Conservation (phyloP, 306 rosid species). For the Quercus ilex region DNA sequence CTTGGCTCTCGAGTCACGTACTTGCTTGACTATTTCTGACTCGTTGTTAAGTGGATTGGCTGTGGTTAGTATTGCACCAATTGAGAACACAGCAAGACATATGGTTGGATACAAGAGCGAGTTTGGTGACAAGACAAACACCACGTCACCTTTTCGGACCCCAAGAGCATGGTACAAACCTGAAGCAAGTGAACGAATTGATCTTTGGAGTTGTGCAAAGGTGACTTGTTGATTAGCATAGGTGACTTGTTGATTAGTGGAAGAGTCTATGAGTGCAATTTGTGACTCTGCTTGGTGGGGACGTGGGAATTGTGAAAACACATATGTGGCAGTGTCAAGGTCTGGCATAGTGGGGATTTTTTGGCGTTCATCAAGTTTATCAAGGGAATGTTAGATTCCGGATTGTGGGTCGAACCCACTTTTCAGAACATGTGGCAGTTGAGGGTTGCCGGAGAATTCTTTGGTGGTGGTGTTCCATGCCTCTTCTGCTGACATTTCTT, state of each 20-base stretch:
- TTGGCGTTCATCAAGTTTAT: constrained; percentile 26
- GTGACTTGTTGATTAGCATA: constrained; percentile 45
- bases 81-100: constrained; percentile 65
- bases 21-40: constrained; percentile 73
- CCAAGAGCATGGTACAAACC: constrained; percentile 67
- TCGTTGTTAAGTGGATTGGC: constrained; percentile 71
- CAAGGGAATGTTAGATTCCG: constrained; percentile 57
- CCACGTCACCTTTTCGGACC: constrained; percentile 69
- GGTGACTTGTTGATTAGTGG: constrained; percentile 37
- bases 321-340: constrained; percentile 54
- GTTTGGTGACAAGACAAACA: constrained; percentile 67
- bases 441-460: constrained; percentile 19
- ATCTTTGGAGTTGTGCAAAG: constrained; percentile 54
- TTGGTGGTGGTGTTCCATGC: constrained; percentile 28
- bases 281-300: constrained; percentile 44
- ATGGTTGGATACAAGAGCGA: constrained; percentile 59
- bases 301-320: constrained; percentile 68
- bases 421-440: background rate
- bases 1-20: constrained; percentile 60
- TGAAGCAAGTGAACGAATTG: constrained; percentile 55
- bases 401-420: constrained; percentile 55
- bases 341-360: constrained; percentile 46
- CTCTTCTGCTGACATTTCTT: constrained; percentile 45
- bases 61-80: constrained; percentile 74
- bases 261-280: constrained; percentile 63